Base-by-base conservation (phyloP, 768 basidiomycete species). In the Hericium alpestre region DNA sequence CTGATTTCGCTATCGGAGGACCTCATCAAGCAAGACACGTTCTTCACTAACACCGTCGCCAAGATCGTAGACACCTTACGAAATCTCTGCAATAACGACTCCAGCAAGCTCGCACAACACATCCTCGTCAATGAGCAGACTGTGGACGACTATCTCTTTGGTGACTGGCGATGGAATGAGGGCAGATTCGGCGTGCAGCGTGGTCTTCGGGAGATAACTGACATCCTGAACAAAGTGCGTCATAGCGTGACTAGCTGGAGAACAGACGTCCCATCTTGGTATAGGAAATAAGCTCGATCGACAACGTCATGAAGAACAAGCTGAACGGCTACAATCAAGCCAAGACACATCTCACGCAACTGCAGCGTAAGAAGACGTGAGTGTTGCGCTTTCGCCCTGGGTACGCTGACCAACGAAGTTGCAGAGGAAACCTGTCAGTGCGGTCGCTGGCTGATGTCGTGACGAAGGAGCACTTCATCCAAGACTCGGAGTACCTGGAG, bases 11-110 rank as follows among this genome's bases (percentile, higher is more conserved):
- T 98, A 53, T 95, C 93, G 15, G 96, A 98, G 66, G 85, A 89
- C 51, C 79, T 98, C 41, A 91, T 93, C 7, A 99, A 98, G 73
- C 83, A 89, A 57, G 96, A 98, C 65, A 66, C 78, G 40, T 84
- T 81, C 76, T 94, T 97, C 74, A 96, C 93, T 1, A 74, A 79
- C 13, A 84, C 84, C 8, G 87, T 95, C 59, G 91, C 92, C 50
- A 97, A 95, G 76, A 84, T 85, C 8, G 93, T 98, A 52, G 96
- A 98, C 66, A 93, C 93, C 0, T 78, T 98, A 55, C 86, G 93
- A 51, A 90, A 87, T 62, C 78, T 99, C 55, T 72, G 93, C 48
- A 92, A 92, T 67, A 94, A 95, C 63, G 91, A 96, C 65, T 80
- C 87, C 4, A 68, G 76, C 53, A 90, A 86, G 67, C 77, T 90